phyloP scores from a whole-genome alignment of 2,329 filamentous ascomycete species.

The Aspergillus brasiliensis region DNA sequence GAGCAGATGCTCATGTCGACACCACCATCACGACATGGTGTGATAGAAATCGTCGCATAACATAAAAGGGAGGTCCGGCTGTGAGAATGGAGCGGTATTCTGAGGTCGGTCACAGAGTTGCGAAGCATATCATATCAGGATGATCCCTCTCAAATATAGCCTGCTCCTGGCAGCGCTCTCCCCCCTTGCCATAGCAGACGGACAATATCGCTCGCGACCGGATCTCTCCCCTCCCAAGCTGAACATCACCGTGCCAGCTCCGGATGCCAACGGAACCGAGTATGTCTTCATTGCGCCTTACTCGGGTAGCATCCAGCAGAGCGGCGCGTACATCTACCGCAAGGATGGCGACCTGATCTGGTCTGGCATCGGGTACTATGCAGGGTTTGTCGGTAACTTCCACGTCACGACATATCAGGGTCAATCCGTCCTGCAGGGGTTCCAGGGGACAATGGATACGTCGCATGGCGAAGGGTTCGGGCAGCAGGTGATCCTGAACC shows the following conservation, averaged over 20 bases:
- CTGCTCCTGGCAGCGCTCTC: constrained; percentile 21
- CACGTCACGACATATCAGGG: constrained; percentile 52
- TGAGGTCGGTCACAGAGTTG: too few relatives aligned
- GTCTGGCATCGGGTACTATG: constrained; percentile 58
- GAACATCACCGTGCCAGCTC: constrained; percentile 44
- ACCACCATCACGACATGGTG: not conserved
- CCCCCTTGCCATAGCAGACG: constrained; percentile 32
- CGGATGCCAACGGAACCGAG: constrained; percentile 36
- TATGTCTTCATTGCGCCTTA: constrained; percentile 45
- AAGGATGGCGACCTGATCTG: constrained; percentile 59
- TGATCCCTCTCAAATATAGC: not conserved
- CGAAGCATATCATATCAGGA: not conserved
- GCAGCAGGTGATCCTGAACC: constrained; percentile 55
- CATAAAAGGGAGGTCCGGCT: not conserved
- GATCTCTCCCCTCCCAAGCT: constrained; percentile 50
- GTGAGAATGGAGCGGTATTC: too few relatives aligned
- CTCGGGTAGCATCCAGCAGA: constrained; percentile 48
- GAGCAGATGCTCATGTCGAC: too few relatives aligned
- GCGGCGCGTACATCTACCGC: constrained; percentile 58
- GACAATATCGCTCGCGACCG: constrained; percentile 52
- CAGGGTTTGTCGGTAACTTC: constrained; percentile 58
- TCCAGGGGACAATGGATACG: constrained; percentile 57
- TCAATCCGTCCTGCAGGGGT: constrained; percentile 56
- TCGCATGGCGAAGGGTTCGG: constrained; percentile 58
- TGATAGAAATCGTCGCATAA: not conserved